Percentiles rank a stretch among this genome's conserved stretches.
Evolutionary conservation across 805 yeast species (phyloP).

Genomic region (Saccharomycopsis fermentans): DNA sequence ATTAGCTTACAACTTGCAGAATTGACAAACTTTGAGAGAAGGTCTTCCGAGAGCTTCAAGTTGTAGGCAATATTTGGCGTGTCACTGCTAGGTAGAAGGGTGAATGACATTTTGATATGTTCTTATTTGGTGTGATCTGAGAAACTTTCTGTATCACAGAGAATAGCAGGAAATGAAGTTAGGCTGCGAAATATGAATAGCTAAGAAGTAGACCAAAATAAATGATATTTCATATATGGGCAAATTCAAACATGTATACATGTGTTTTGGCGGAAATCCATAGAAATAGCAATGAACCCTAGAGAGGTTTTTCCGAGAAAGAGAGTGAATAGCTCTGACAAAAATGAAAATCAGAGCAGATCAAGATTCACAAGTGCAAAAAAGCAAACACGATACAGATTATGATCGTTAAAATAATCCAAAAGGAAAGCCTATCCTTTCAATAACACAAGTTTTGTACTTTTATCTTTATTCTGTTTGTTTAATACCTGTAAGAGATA

Average conservation of each 20-base stretch:
- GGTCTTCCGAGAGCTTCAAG: slow-evolving; percentile 15
- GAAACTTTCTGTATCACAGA: background rate
- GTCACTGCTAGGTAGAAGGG: slow-evolving; percentile 1
- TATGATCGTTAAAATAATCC: no score
- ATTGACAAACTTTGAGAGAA: slow-evolving; percentile 4
- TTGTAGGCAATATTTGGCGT: slow-evolving; percentile 5
- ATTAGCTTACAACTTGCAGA: slow-evolving; percentile 7
- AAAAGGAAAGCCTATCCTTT: no score
- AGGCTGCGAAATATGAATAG: background rate
- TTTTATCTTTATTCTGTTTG: no score
- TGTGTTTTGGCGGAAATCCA: background rate
- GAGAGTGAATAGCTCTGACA: no score
- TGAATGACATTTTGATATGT: background rate
- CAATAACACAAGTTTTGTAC: no score
- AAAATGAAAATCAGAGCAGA: no score
- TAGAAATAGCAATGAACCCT: background rate
- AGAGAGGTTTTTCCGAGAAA: background rate
- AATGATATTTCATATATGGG: background rate
- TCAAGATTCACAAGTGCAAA: no score
- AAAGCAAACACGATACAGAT: no score
- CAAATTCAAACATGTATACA: background rate
- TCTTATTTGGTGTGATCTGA: background rate
- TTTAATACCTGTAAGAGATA: no score
- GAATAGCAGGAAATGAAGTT: background rate
- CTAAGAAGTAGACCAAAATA: background rate